Evolutionary conservation across 2,329 filamentous ascomycete genomes (phyloP).

Genomic region (Cladophialophora chaetospira): DNA sequence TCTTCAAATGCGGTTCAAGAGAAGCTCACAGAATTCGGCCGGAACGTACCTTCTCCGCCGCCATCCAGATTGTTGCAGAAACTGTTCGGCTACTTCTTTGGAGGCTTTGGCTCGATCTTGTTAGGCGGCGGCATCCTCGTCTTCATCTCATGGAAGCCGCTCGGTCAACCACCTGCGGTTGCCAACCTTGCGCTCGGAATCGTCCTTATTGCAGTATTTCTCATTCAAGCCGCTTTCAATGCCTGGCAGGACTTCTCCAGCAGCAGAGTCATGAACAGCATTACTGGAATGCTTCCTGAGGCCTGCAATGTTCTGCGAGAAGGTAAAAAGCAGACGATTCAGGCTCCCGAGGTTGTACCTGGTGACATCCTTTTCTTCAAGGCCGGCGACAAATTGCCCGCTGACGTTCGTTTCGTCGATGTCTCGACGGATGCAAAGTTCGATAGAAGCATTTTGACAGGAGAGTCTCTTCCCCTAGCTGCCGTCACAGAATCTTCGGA

Average conservation of each 20-base stretch:
- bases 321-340: constrained; percentile 52
- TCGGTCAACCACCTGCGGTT: constrained; percentile 69
- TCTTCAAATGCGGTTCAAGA: constrained; percentile 59
- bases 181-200: constrained; percentile 75
- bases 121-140: constrained; percentile 70
- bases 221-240: constrained; percentile 70
- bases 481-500: constrained; percentile 68
- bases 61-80: constrained; percentile 62
- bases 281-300: constrained; percentile 78
- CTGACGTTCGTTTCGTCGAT: constrained; percentile 70
- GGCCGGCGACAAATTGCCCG: constrained; percentile 72
- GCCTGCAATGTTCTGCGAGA: constrained; percentile 67
- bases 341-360: constrained; percentile 66
- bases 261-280: constrained; percentile 74
- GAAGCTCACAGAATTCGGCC: constrained; percentile 62
- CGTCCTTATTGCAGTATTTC: constrained; percentile 69
- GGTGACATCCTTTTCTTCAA: constrained; percentile 71
- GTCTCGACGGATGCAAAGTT: constrained; percentile 70
- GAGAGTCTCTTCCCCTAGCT: constrained; percentile 66
- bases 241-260: constrained; percentile 76
- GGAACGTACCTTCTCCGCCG: constrained; percentile 67
- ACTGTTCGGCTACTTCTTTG: constrained; percentile 71
- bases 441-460: constrained; percentile 72
- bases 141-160: constrained; percentile 74
- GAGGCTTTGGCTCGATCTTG: constrained; percentile 73